phyloP scores from a whole-genome alignment of 768 basidiomycete species.

The Mycena belliarum region DNA sequence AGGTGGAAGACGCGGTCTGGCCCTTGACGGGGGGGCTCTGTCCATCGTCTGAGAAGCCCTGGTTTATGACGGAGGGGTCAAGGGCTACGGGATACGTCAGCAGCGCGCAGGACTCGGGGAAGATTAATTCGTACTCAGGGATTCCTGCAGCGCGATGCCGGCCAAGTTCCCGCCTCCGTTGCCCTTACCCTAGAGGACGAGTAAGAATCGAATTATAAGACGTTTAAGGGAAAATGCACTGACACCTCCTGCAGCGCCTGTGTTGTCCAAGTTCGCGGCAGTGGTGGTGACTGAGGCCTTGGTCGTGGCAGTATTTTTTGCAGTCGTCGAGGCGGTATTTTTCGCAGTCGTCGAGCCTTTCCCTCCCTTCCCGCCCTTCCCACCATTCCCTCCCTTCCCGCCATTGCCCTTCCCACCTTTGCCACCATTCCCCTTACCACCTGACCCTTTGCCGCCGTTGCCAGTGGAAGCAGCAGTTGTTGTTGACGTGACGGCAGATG shows the following conservation, averaged over 20 bases:
- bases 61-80: conserved; percentile 9
- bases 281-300: too few relatives aligned
- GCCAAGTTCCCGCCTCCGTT: neutral
- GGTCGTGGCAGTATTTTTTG: too few relatives aligned
- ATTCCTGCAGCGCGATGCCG: neutral
- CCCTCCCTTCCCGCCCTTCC: neutral
- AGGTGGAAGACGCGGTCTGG: neutral
- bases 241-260: too few relatives aligned
- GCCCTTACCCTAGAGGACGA: too few relatives aligned
- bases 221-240: too few relatives aligned
- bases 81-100: neutral
- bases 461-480: neutral
- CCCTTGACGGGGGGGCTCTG: conserved; percentile 13
- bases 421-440: neutral
- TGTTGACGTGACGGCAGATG: neutral
- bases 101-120: neutral
- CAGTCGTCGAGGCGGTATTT: neutral
- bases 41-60: conserved; percentile 7
- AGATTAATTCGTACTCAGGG: neutral
- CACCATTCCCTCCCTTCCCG: neutral
- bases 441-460: neutral
- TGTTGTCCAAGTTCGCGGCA: too few relatives aligned
- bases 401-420: neutral
- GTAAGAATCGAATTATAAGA: too few relatives aligned
- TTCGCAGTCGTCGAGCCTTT: neutral